Evolutionary conservation across 306 rosid genomes (phyloP), one percentile per base, ranked within the genome.

Genomic region (Inga oerstediana): DNA sequence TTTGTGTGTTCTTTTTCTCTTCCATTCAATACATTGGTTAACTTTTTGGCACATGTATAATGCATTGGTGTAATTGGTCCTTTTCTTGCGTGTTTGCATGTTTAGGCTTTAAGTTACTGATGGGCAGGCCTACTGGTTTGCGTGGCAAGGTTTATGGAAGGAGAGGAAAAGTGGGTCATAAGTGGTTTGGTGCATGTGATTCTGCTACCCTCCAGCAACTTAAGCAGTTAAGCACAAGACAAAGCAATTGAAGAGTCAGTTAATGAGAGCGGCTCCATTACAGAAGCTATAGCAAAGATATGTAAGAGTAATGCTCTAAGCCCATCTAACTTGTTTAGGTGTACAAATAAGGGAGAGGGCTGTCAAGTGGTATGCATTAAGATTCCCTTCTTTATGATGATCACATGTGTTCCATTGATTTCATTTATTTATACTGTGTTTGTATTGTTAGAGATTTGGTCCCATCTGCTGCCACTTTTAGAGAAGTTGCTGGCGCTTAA

Each of bases 221-320:
- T 81, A 89, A 91, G 82, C 95, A 94, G 86, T 72, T 94, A 82
- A 94, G 88, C 89, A 87, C 95, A 22, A 83, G 92, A 97, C 17
- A 91, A 84, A 84, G 88, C 87, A 45, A 83, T 94, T 34, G 92
- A 92, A 84, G 95, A 88, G 81, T 85, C 92, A 34, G 86, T 89
- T 48, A 90, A 89, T 72, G 87, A 87, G 78, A 89, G 85, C 82
- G 89, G 93, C 85, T 84, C 72, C 83, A 85, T 91, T 78, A 82
- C 95, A 52, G 88, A 88, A 81, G 95, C 97, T 43, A 88, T 92
- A 87, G 93, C 97, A 49, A 88, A 87, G 87, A 84, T 92, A 78
- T 76, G 89, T 20, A 92, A 97, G 97, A 82, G 89, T 45, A 93
- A 91, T 80, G 84, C 87, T 69, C 87, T 92, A 35, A 81, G 84